Evolutionary conservation across 2,329 filamentous ascomycete genomes (phyloP), one percentile per base, ranked within the genome.

Genomic region (Cladorrhinum sp.): DNA sequence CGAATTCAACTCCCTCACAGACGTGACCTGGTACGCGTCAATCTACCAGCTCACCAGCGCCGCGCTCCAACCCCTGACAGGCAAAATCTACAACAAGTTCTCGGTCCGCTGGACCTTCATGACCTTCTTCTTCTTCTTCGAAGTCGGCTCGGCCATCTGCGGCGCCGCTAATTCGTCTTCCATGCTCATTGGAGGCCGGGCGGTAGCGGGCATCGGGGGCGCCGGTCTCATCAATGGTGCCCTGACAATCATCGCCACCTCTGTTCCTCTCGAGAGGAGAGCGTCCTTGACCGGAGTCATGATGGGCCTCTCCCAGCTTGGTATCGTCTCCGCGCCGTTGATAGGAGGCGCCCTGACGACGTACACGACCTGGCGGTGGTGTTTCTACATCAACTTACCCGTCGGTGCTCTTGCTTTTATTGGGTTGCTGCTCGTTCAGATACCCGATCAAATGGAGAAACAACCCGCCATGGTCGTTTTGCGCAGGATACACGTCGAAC

Each of bases 61-160:
- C 1, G 57, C 59, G 9, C 23, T 68, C n/a, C 65, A 68, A 23
- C 67, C 64, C 2, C 60, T 70, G 10, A 58, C 60, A 16, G 66
- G 66, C 27, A 67, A 65, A 50, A 57, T 69, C 10, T 69, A 69
- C 55, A 56, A 58, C 55, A 63, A 61, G 13, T 64, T 68, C 59
- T 64, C 41, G 50, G 55, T 55, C 54, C 65, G 67, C 51, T 76
- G 72, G 70, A 69, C 74, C 0, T 79, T 76, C 52, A 65, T 77
- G 6, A 54, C 59, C 55, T 77, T 80, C 49, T 73, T 86, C 25
- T 64, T 71, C 36, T 58, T 84, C 45, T 86, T 87, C 62, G 82
- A 85, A 66, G 22, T 85, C 0, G 84, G 84, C 1, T 83, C 80
- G 0, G 64, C 82, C 2, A 69, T 87, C n/a, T 86, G 83, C 62